Conservation (phyloP, 2,329 filamentous ascomycete species). For the Aureobasidium zeae region DNA sequence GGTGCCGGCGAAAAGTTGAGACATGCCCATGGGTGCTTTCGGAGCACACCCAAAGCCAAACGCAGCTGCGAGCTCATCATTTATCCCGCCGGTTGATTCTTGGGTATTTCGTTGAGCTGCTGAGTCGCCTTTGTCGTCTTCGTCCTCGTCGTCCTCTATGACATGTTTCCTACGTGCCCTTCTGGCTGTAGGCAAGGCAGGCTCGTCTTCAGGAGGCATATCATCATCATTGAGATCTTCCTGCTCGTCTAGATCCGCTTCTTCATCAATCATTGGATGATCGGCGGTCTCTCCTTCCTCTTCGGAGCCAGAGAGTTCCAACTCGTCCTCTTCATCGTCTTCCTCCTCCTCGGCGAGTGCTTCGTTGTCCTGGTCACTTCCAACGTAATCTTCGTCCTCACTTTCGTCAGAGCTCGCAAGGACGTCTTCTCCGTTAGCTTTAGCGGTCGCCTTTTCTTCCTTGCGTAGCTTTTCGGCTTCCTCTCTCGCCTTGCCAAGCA, state of each 20-base stretch:
- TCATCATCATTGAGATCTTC: slow-evolving; percentile 16
- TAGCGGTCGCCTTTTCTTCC: slow-evolving; percentile 64
- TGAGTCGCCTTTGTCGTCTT: slow-evolving; percentile 16
- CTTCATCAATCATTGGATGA: slow-evolving; percentile 29
- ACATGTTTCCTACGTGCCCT: slow-evolving; percentile 26
- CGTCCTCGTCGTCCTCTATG: slow-evolving; percentile 29
- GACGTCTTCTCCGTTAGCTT: slow-evolving; percentile 46
- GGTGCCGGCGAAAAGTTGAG: slow-evolving; percentile 84
- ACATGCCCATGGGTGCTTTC: slow-evolving; percentile 55
- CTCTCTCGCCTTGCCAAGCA: slow-evolving; percentile 72
- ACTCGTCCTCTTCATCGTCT: slow-evolving; percentile 25
- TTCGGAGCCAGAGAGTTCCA: slow-evolving; percentile 20
- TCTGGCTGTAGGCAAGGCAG: slow-evolving; percentile 18
- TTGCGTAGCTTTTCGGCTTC: slow-evolving; percentile 73
- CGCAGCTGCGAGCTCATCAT: slow-evolving; percentile 24
- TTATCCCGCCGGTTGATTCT: slow-evolving; percentile 26
- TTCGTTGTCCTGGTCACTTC: slow-evolving; percentile 31
- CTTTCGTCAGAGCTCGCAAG: slow-evolving; percentile 48
- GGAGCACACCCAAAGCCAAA: slow-evolving; percentile 31
- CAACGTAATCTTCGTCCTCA: slow-evolving; percentile 42
- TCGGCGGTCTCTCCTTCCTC: slow-evolving; percentile 22
- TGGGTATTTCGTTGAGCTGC: not conserved
- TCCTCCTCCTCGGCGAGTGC: slow-evolving; percentile 30
- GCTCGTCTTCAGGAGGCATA: slow-evolving; percentile 21
- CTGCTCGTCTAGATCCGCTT: slow-evolving; percentile 28